phyloP scores from a whole-genome alignment of 2,329 filamentous ascomycete species.

The Cladobotryum mycophilum region DNA sequence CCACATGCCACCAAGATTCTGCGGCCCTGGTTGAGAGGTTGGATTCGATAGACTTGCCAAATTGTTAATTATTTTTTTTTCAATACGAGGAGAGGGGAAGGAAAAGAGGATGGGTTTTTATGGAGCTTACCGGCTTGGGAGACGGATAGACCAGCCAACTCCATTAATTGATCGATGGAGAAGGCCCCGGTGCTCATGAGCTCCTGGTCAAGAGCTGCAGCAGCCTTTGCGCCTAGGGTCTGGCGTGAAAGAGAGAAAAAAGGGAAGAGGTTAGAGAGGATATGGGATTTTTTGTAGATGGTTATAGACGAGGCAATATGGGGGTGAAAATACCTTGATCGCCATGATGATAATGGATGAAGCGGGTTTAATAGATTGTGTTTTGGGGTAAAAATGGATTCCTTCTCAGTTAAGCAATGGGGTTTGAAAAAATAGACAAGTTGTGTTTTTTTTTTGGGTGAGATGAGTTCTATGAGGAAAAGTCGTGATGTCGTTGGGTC shows the following conservation, averaged over 20 bases:
- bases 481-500: conserved; percentile 9
- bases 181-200: conserved; percentile 86
- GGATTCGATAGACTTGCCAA: conserved; percentile 72
- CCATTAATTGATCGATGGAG: conserved; percentile 95
- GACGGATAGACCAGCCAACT: conserved; percentile 85
- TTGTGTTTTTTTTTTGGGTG: no score
- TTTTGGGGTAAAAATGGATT: background rate
- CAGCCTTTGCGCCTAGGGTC: conserved; percentile 84
- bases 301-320: no score
- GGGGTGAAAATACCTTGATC: background rate
- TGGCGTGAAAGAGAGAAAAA: conserved; percentile 27
- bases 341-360: background rate
- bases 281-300: no score
- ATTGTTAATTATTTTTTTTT: background rate
- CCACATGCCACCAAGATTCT: conserved; percentile 85
- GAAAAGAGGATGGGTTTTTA: no score
- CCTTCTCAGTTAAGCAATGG: no score
- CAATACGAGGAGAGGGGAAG: background rate
- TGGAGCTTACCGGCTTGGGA: conserved; percentile 68
- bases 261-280: background rate
- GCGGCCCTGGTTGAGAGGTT: conserved; percentile 65
- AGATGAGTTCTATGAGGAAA: background rate
- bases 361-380: background rate
- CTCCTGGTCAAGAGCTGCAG: conserved; percentile 83
- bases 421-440: no score